Evolutionary conservation across 345 rosid species (phyloP).

Genomic region (Dipteronia dyeriana): DNA sequence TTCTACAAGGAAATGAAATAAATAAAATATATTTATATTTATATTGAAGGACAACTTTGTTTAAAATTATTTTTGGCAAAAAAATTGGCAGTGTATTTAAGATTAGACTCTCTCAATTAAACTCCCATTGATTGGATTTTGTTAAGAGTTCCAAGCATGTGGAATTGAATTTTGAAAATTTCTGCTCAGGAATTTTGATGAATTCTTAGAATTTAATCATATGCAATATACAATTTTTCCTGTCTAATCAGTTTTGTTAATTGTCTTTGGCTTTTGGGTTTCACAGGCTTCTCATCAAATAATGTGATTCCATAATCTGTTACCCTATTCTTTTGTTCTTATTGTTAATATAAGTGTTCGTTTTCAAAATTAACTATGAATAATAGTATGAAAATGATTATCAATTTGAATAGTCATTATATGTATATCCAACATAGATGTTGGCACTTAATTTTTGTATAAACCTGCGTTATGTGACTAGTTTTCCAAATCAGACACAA

Average conservation of each 20-base stretch:
- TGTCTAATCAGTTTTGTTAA: neutral
- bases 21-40: too few species aligned
- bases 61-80: too few species aligned
- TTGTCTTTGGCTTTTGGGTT: neutral
- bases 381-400: too few species aligned
- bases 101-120: neutral
- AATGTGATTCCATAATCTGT: neutral
- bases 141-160: neutral
- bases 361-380: too few species aligned
- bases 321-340: neutral
- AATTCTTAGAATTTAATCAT: neutral
- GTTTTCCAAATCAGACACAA: too few species aligned
- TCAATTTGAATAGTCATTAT: too few species aligned
- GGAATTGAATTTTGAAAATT: neutral
- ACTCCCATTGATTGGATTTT: neutral
- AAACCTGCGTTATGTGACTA: too few species aligned
- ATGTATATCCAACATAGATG: neutral
- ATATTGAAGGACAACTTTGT: neutral
- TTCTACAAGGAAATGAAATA: neutral
- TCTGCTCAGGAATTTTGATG: neutral
- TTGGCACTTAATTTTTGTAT: too few species aligned
- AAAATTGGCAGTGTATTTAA: neutral
- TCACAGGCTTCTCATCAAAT: neutral
- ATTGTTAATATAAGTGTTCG: too few species aligned
- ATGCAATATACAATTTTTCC: neutral